Evolutionary conservation across 2,329 filamentous ascomycete genomes (phyloP), one percentile per base, ranked within the genome.

Genomic region (Aspergillus japonicus): DNA sequence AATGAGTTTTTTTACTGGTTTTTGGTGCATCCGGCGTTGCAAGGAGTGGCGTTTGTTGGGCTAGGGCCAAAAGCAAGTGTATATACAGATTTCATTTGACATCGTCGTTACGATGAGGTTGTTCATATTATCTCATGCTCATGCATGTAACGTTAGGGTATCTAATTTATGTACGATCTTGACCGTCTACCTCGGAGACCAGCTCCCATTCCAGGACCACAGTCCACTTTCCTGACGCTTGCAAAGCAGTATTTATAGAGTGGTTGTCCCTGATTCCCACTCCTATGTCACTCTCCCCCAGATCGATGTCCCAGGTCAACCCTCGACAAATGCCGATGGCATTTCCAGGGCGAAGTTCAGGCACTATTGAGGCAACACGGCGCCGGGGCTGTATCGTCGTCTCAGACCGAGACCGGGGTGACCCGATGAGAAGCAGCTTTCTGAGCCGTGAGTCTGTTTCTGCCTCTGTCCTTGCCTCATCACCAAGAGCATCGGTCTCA

Each of bases 141-240:
- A 47, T 35, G 12, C 12, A 44, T 53, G 47, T 49, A n/a, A n/a
- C n/a, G n/a, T n/a, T n/a, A 55, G 42, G 39, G 39, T 44, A n/a
- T 44, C 39, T 44, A 16, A 19, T n/a, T 44, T 44, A 44, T 47
- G 21, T 14, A 35, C 29, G 12, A 51, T 44, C 50, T 50, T 54
- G 3, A 23, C 31, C 29, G 33, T 14, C 21, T 44, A 57, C n/a
- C 5, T 44, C 16, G 6, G 50, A 56, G 29, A 72, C 29, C n/a
- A 78, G 48, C 59, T 77, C 74, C 77, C 77, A 79, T 60, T 78
- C 74, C 66, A 76, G 70, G 23, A 68, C 71, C 23, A 78, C 69
- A 14, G 74, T 62, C 74, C 77, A 78, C 26, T 59, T 66, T 29
- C 68, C 65, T 33, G 63, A 42, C 3, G 4, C 16, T 7, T 50